These are phyloP conservation scores for Puccinia sorghi DNA, from an alignment of 1,284 basidiomycete species.

Conservation along the genomic window DNA sequence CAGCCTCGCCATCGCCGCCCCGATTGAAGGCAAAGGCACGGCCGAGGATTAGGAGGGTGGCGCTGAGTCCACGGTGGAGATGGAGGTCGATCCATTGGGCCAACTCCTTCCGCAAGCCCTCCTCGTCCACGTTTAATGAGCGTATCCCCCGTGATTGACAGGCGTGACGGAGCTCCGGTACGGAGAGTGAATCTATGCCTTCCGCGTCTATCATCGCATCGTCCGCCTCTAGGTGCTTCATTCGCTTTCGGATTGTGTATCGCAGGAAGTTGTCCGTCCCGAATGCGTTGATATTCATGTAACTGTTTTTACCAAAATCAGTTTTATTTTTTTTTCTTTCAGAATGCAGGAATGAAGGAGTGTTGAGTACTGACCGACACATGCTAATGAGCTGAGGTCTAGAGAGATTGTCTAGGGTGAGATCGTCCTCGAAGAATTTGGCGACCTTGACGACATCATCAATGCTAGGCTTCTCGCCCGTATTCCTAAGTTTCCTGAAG, in stretches of 20 bases:
- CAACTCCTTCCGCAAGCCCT: slow-evolving; percentile 76
- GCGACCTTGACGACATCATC: slow-evolving; percentile 91
- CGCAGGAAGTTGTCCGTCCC: slow-evolving; percentile 98
- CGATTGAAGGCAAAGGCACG: slow-evolving; percentile 93
- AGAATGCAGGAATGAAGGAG: neutral
- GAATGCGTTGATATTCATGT: slow-evolving; percentile 98
- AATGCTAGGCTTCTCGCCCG: slow-evolving; percentile 86
- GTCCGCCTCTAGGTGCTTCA: slow-evolving; percentile 82
- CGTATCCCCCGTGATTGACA: slow-evolving; percentile 93
- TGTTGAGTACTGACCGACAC: slow-evolving; percentile 65
- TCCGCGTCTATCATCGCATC: slow-evolving; percentile 85
- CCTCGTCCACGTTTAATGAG: slow-evolving; percentile 68
- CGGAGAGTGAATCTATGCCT: slow-evolving; percentile 86
- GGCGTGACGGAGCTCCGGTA: slow-evolving; percentile 83
- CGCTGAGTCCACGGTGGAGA: slow-evolving; percentile 78
- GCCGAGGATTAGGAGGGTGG: slow-evolving; percentile 86
- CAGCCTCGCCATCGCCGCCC: slow-evolving; percentile 65
- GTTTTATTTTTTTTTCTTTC: neutral
- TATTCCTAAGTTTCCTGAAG: slow-evolving; percentile 94
- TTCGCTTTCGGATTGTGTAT: slow-evolving; percentile 81
- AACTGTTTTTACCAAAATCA: slow-evolving; percentile 58
- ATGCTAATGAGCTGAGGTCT: slow-evolving; percentile 95
- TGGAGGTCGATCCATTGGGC: slow-evolving; percentile 92
- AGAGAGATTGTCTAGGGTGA: slow-evolving; percentile 95
- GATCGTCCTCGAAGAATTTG: slow-evolving; percentile 93